phyloP scores from a whole-genome alignment of 1,284 basidiomycete genomes.

The Coniophora puteana region DNA sequence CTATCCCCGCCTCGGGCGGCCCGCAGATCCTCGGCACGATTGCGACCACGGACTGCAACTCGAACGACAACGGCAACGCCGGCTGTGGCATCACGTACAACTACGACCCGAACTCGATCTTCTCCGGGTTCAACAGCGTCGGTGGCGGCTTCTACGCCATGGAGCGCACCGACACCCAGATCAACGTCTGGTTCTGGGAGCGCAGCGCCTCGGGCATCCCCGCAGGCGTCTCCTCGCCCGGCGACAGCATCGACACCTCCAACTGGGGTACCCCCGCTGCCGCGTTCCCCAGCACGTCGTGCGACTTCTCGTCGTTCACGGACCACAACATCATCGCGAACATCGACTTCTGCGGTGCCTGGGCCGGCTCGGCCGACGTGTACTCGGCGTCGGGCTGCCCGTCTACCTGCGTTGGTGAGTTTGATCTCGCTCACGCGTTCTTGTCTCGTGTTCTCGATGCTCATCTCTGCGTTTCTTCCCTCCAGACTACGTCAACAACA shows the following conservation, averaged over 20 bases:
- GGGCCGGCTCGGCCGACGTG: constrained; percentile 31
- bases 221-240: constrained; percentile 19
- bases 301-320: constrained; percentile 32
- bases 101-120: constrained; percentile 15
- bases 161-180: constrained; percentile 31
- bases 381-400: constrained; percentile 33
- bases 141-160: no score
- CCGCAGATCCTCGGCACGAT: background rate
- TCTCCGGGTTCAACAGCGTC: constrained; percentile 27
- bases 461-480: no score
- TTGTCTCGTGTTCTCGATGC: constrained; percentile 3
- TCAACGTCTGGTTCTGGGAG: constrained; percentile 41
- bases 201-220: constrained; percentile 24
- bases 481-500: constrained; percentile 1
- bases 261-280: constrained; percentile 32
- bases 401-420: constrained; percentile 30
- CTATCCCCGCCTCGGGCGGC: background rate
- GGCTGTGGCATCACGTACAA: constrained; percentile 35
- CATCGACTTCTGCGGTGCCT: constrained; percentile 39
- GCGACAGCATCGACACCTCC: constrained; percentile 15
- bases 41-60: constrained; percentile 21
- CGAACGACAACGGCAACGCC: constrained; percentile 32
- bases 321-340: constrained; percentile 39
- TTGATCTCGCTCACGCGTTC: no score
- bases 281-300: constrained; percentile 33